phyloP scores from a whole-genome alignment of 176 grass and related monocot species.

The maize (Zea mays) region Zm-B73-REFERENCE-NAM-5.0 NC_050096.1:55844501-55845000 shows the following conservation, averaged over 20 bases:
- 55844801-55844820: constrained; percentile 58
- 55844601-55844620: too few relatives aligned
- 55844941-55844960: constrained; percentile 18
- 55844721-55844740: constrained; percentile 9
- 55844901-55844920: constrained; percentile 32
- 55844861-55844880: constrained; percentile 74
- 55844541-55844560: too few relatives aligned
- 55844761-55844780: constrained; percentile 72
- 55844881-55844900: constrained; percentile 94
- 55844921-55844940: constrained; percentile 30
- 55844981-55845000: constrained; percentile 62
- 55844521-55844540: too few relatives aligned
- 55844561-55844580: too few relatives aligned
- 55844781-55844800: constrained; percentile 90
- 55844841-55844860: constrained; percentile 67
- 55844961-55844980: constrained; percentile 61
- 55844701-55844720: too few relatives aligned
- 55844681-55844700: too few relatives aligned
- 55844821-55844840: constrained; percentile 35
- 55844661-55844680: too few relatives aligned
- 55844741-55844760: constrained; percentile 76
- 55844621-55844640: too few relatives aligned
- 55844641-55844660: too few relatives aligned
- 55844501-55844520: too few relatives aligned
- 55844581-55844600: too few relatives aligned